Percentiles rank a stretch among this genome's conserved stretches.
These are phyloP conservation scores for Barnettozyma hawaiiensis DNA, from an alignment of 1,139 yeast genomes.

Conservation along the genomic window DNA sequence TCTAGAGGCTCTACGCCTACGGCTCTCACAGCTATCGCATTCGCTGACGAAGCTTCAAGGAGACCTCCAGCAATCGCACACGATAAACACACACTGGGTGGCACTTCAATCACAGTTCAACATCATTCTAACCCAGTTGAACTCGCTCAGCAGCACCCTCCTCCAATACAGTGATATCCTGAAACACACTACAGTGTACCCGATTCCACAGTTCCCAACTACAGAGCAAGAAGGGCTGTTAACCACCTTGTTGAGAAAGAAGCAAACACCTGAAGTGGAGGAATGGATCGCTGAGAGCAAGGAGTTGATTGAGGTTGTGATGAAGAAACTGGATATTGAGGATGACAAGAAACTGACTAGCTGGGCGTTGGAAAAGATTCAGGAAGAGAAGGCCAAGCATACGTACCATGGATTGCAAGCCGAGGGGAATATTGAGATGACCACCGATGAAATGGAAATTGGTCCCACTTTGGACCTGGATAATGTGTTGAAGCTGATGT, in stretches of 20 bases:
- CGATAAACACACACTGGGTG: conserved; percentile 36
- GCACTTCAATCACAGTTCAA: conserved; percentile 76
- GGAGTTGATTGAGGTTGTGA: conserved; percentile 29
- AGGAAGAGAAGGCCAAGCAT: conserved; percentile 48
- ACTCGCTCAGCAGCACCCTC: conserved; percentile 64
- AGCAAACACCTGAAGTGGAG: conserved; percentile 83
- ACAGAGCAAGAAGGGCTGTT: conserved; percentile 76
- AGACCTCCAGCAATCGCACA: conserved; percentile 32
- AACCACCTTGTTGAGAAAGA: conserved; percentile 79
- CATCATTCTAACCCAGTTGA: conserved; percentile 74
- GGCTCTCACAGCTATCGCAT: conserved; percentile 47
- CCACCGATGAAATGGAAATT: conserved; percentile 17
- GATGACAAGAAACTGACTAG: conserved; percentile 51
- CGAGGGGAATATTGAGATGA: conserved; percentile 40
- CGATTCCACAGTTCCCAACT: conserved; percentile 78
- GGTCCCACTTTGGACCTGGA: conserved; percentile 30
- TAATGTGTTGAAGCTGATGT: conserved; percentile 35
- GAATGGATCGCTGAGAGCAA: conserved; percentile 72
- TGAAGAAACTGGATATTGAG: conserved; percentile 26
- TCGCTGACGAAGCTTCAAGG: conserved; percentile 41
- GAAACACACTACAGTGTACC: conserved; percentile 69
- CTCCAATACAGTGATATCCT: conserved; percentile 56
- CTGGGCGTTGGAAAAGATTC: conserved; percentile 56
- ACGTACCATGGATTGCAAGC: conserved; percentile 59
- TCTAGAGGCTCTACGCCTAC: conserved; percentile 53